Evolutionary conservation across 495 filamentous ascomycete species (phyloP), one percentile per base, ranked within the genome.

Genomic region (Penicillium antarcticum): DNA sequence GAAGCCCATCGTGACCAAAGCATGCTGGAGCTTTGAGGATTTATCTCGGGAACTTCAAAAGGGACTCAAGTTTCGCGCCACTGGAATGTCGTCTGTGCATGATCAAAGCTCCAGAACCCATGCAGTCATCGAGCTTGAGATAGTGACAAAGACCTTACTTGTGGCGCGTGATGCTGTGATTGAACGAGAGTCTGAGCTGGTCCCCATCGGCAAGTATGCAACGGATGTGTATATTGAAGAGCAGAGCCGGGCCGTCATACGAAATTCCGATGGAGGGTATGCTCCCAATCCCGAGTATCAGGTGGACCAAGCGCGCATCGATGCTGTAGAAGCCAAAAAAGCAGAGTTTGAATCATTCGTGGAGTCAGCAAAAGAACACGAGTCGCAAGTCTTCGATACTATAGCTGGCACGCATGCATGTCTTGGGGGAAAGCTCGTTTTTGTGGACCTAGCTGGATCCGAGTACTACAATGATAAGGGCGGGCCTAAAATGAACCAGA

Each of bases 31-130:
- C 4, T 58, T 65, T n/a, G 59, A 61, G 16, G 48, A 58, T 0
- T 24, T 67, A 3, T 48, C 35, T 0, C 9, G 7, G 33, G 51
- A 52, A 35, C 42, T 67, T 1, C 42, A 49, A 9, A 7, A 17
- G 5, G 65, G 54, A 1, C 33, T 63, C n/a, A 49, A 45, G 23
- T 37, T 49, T 1, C 45, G 59, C 5, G 42, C 47, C 23, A 65
- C 62, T 9, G 62, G 52, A 5, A 45, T 54, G 1, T 67, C 65
- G 21, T 52, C 50, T 2, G 29, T 67, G 1, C 61, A 67, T 33
- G 56, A 65, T 21, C 56, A 60, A 40, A 66, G 62, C 18, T 66
- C 62, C n/a, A 47, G 62, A 0, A 66, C 62, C 7, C 62, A 63
- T 52, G 62, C 62, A 4, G 52, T 63, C 4, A 11, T 66, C 4